Evolutionary conservation across 202 grass and related monocot species (phyloP), one percentile per base, ranked within the genome.

Genomic region (Cymbopogon flexuosus): DNA sequence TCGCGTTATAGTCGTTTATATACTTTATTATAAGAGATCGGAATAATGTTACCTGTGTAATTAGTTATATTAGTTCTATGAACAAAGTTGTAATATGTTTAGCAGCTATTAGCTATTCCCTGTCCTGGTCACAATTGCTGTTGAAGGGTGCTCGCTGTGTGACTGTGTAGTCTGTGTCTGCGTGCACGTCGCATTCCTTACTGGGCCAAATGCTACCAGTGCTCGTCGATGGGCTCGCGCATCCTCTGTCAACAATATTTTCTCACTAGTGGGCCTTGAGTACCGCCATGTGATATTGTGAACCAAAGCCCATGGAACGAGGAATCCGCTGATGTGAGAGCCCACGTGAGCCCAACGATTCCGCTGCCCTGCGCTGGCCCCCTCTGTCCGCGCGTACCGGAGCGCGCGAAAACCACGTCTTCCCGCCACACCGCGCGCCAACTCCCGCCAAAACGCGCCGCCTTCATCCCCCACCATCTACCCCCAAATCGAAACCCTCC

Each of bases 401-500:
- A 82, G 78, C 73, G 87, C 87, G 87, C 83, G 83, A 89, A 89
- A 86, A 45, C 56, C 22, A 3, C 0, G 0, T 2, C 11, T 12
- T 89, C 83, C 83, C 73, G 83, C 83, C 83, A 62, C 66, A 3
- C 35, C 51, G 6, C 79, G 7, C 34, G 8, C 31, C 21, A 5
- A 19, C 70, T 90, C 92, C 89, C 89, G 89, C 92, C 87, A 88
- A 92, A 81, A 70, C 84, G 36, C 24, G 3, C 41, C 47, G 37
- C n/a, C 15, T 65, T 65, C 47, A 10, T 42, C 31, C 72, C 56
- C 12, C 40, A 30, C 71, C 65, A 29, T 65, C 46, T 22, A 62
- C 36, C 40, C 73, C 84, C 35, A 81, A 65, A 87, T 62, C 63
- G 10, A 46, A 68, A 59, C 21, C 83, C 72, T 13, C 66, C 71